phyloP scores from a whole-genome alignment of 768 basidiomycete species.

The Leccinum boreale region DNA sequence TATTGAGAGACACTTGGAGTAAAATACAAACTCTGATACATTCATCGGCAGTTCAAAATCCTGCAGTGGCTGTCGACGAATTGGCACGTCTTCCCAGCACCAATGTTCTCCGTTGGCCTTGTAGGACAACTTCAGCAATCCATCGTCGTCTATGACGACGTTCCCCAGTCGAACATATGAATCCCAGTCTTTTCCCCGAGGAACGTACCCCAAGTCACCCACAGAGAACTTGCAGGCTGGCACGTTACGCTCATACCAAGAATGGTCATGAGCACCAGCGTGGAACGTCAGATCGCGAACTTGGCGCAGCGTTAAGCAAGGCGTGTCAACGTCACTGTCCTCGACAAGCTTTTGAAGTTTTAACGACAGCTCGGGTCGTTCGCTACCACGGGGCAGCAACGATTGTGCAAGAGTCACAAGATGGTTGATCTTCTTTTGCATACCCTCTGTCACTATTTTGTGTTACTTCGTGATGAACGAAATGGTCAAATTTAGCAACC shows the following conservation, averaged over 20 bases:
- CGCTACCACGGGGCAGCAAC: constrained; percentile 36
- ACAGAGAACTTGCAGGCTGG: constrained; percentile 38
- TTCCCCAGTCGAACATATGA: constrained; percentile 41
- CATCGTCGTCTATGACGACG: constrained; percentile 31
- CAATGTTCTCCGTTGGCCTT: constrained; percentile 33
- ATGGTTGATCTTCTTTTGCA: constrained; percentile 39
- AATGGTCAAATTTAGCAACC: neutral
- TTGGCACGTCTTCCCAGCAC: constrained; percentile 36
- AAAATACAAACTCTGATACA: constrained; percentile 31
- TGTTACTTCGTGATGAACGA: constrained; percentile 1
- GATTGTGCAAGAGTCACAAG: constrained; percentile 37
- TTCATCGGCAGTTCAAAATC: constrained; percentile 31
- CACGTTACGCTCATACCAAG: constrained; percentile 40
- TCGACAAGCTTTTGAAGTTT: constrained; percentile 35
- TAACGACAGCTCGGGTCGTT: constrained; percentile 29
- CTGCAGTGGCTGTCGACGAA: constrained; percentile 31
- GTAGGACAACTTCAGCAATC: constrained; percentile 19
- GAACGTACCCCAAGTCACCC: constrained; percentile 47
- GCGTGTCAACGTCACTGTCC: constrained; percentile 27
- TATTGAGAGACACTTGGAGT: neutral
- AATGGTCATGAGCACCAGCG: constrained; percentile 34
- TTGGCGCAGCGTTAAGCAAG: constrained; percentile 34
- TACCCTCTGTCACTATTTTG: constrained; percentile 30
- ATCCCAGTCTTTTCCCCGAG: constrained; percentile 32
- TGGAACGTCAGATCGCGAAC: constrained; percentile 38